Conservation (phyloP, 768 basidiomycete genomes). For the Psilocybe azurescens region DNA sequence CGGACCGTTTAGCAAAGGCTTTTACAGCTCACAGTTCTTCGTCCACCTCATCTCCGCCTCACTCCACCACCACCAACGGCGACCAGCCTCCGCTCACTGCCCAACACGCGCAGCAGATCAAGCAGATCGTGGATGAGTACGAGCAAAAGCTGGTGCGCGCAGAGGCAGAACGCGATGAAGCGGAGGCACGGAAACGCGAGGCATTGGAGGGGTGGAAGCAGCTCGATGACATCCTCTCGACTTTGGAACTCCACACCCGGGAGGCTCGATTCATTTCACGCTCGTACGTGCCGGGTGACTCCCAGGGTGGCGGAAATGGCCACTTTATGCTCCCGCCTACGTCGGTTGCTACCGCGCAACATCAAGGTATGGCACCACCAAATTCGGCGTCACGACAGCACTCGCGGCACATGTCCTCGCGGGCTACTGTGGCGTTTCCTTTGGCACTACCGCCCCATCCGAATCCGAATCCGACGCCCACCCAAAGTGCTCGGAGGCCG, state of each 20-base stretch:
- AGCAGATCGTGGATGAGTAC: slow-evolving; percentile 44
- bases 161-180: slow-evolving; percentile 60
- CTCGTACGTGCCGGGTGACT: not conserved
- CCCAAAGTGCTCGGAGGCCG: slow-evolving; percentile 25
- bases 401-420: slow-evolving; percentile 20
- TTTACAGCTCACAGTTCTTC: slow-evolving; percentile 26
- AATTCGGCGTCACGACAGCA: slow-evolving; percentile 8
- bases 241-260: slow-evolving; percentile 47
- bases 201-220: slow-evolving; percentile 55
- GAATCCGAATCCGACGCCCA: slow-evolving; percentile 29
- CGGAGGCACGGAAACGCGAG: slow-evolving; percentile 49
- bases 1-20: slow-evolving; percentile 46
- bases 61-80: slow-evolving; percentile 24
- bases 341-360: not conserved
- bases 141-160: slow-evolving; percentile 56
- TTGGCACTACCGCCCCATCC: slow-evolving; percentile 45
- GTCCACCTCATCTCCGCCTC: slow-evolving; percentile 18
- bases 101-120: slow-evolving; percentile 32
- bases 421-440: slow-evolving; percentile 30
- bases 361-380: not conserved
- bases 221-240: slow-evolving; percentile 51
- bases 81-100: slow-evolving; percentile 18
- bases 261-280: slow-evolving; percentile 56
- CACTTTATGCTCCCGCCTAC: not conserved
- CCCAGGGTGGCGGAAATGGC: not conserved